phyloP scores from a whole-genome alignment of 495 filamentous ascomycete genomes.

The Daldinia caldariorum region DNA sequence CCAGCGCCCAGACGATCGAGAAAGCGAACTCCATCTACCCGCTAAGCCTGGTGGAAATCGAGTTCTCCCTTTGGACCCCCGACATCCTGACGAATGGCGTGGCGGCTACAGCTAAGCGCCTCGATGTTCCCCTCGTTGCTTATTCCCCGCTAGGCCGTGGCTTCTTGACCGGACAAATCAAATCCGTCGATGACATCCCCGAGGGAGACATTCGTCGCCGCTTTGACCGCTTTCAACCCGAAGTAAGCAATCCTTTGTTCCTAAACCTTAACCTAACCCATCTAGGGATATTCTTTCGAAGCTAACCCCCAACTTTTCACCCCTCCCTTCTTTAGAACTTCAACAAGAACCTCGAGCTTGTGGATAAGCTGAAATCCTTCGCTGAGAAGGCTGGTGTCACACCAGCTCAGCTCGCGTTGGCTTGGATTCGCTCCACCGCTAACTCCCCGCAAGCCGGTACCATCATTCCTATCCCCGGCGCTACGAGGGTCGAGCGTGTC shows the following conservation, averaged over 20 bases:
- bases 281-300: not conserved
- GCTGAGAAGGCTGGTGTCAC: constrained; percentile 70
- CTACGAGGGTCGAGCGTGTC: constrained; percentile 53
- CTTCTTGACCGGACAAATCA: constrained; percentile 56
- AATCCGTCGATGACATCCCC: constrained; percentile 65
- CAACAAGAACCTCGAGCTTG: constrained; percentile 72
- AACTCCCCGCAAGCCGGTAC: constrained; percentile 54
- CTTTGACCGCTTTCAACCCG: constrained; percentile 69
- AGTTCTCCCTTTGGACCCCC: constrained; percentile 71
- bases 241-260: constrained; percentile 46
- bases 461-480: constrained; percentile 80
- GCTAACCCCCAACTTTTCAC: not conserved
- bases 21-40: constrained; percentile 68
- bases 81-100: constrained; percentile 75
- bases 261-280: not conserved
- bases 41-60: constrained; percentile 76
- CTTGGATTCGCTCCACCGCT: constrained; percentile 61
- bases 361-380: constrained; percentile 68
- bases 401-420: constrained; percentile 74
- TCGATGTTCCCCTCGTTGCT: constrained; percentile 76
- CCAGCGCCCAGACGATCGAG: constrained; percentile 71
- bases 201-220: constrained; percentile 63
- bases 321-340: constrained; percentile 53
- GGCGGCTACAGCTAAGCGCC: constrained; percentile 67
- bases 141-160: constrained; percentile 39